phyloP scores from a whole-genome alignment of 2,329 filamentous ascomycete genomes.

The Blastomyces silverae region DNA sequence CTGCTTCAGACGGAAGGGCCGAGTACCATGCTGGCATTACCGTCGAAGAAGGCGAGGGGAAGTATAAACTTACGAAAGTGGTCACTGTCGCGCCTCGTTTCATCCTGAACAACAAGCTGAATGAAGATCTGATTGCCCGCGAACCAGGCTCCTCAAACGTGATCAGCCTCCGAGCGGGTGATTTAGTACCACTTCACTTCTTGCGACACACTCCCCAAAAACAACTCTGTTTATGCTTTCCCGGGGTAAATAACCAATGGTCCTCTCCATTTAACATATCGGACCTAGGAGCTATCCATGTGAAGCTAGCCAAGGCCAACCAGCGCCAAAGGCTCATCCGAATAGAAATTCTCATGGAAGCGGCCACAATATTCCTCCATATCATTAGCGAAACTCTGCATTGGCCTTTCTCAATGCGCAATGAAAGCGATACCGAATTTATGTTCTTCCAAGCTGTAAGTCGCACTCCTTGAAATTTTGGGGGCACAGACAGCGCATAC shows the following conservation, averaged over 20 bases:
- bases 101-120: constrained; percentile 86
- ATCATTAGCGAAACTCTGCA: constrained; percentile 85
- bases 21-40: constrained; percentile 91
- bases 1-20: constrained; percentile 60
- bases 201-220: constrained; percentile 76
- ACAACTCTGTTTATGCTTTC: constrained; percentile 86
- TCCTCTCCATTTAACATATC: constrained; percentile 97
- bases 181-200: constrained; percentile 81
- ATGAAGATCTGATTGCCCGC: constrained; percentile 79
- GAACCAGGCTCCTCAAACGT: constrained; percentile 88
- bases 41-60: constrained; percentile 84
- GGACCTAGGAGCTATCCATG: constrained; percentile 82
- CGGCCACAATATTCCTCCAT: constrained; percentile 87
- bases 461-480: constrained; percentile 5
- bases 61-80: constrained; percentile 96
- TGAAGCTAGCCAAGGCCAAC: constrained; percentile 86
- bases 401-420: constrained; percentile 98
- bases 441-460: constrained; percentile 80
- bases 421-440: constrained; percentile 95
- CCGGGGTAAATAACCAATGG: constrained; percentile 94
- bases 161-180: constrained; percentile 67
- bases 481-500: neutral
- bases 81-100: constrained; percentile 90
- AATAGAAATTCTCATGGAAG: constrained; percentile 84
- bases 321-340: constrained; percentile 83